Evolutionary conservation across 2,329 filamentous ascomycete genomes (phyloP), one percentile per base, ranked within the genome.

Genomic region (Ustulina deusta): DNA sequence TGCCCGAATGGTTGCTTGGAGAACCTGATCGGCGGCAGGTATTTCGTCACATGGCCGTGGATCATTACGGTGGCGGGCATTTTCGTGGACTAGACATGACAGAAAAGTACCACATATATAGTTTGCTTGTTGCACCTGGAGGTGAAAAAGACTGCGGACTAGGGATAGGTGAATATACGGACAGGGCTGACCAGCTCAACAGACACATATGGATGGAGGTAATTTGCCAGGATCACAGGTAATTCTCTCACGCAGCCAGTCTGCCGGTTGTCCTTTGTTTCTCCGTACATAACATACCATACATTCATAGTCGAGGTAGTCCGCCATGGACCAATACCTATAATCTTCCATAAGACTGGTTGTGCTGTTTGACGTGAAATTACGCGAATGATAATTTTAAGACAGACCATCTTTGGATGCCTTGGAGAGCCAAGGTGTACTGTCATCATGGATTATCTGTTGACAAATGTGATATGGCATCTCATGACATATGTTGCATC

Each of bases 1-100:
- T 40, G 54, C 54, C 32, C 34, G 38, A 63, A 48, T 27, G 46
- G 15, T 49, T 58, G 54, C 59, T 63, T 66, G 59, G 55, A 63
- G 25, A 36, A 55, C 40, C 17, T 48, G 11, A 10, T 29, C 13
- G 52, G 34, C n/a, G 20, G 20, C 42, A 38, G 52, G 13, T 58
- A n/a, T 58, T 38, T 40, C 32, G 40, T 49, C 29, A 48, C 20
- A 22, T 34, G 44, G 51, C 34, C 34, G 10, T 38, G 36, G 52
- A 61, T 32, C 38, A n/a, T 25, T 42, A 20, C 6, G 34, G n/a
- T 32, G 40, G 36, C 34, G 9, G n/a, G 27, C 46, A 44, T 54
- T 25, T 44, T 34, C 15, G 36, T 44, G 15, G 15, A 38, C 25
- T 49, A 46, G 20, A 27, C 32, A 60, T 55, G 60, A 42, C 36